Base-by-base conservation (phyloP, 305 asterid genomes). In the Solanum hybrid region DNA sequence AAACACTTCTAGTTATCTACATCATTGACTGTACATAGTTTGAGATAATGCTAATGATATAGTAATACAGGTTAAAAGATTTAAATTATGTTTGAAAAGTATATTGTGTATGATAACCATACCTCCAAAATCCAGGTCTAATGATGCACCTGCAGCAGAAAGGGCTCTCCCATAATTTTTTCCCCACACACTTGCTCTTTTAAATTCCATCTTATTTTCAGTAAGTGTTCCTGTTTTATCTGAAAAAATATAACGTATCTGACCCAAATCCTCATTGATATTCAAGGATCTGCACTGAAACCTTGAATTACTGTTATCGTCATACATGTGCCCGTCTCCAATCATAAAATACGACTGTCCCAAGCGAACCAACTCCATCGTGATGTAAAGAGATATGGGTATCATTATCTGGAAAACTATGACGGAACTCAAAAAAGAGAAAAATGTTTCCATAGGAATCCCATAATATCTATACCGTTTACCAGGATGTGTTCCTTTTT, bases 301-400 rank as follows among this genome's bases (percentile, higher is more conserved):
- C 94, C 98, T 94, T n/a, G 99, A 96, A 88, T 93, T 88, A 89
- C 94, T 93, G 93, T 90, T 91, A 88, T 91, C 91, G 40, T 96
- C 98, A 89, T 95, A 95, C 99, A 95, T 96, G 89, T 96, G 96
- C 88, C 85, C 92, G 89, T 97, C 99, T 76, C 98, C 98, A 89
- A 96, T 97, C 99, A 97, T 96, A 94, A 96, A 97, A 93, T 96
- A 97, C 40, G 99, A 96, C 88, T 97, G 99, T 89, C 99, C 99
- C 95, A 97, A 90, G 89, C 99, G 95, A 86, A 97, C 99, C 92
- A 97, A 92, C 96, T 97, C 99, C 99, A 97, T 97, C 56, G 99
- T 96, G 93, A 97, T 97, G 91, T 97, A 97, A 51, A 97, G 97
- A 89, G 99, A 96, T 90, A 96, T 97, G 5, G 99, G 99, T 90